Percentiles rank a stretch among this genome's conserved stretches.
Evolutionary conservation across 164 flowering plant species (phyloP).

Genomic region (Annona cherimola): DNA sequence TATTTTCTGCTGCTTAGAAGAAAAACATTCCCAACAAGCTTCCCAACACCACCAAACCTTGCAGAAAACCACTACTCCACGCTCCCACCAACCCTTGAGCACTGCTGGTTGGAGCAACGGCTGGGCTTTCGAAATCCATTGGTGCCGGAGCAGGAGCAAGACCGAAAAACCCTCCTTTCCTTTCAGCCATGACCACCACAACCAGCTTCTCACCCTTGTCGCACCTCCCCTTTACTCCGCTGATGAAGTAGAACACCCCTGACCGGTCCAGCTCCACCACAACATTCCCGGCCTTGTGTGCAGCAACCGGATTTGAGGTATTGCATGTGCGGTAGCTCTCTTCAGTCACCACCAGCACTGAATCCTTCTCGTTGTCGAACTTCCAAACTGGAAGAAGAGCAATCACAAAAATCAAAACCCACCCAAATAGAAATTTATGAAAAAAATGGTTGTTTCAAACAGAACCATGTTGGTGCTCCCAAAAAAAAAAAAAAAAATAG

Average conservation of each 20-base stretch:
- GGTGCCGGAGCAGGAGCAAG: slow-evolving; percentile 53
- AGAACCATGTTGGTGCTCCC: neutral
- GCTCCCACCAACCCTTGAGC: slow-evolving; percentile 6
- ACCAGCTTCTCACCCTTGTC: slow-evolving; percentile 50
- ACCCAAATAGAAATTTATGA: slow-evolving; percentile 8
- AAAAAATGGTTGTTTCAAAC: neutral
- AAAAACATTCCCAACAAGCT: slow-evolving; percentile 14
- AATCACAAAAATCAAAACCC: slow-evolving; percentile 6
- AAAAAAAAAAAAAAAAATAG: neutral
- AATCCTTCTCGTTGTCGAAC: slow-evolving; percentile 32
- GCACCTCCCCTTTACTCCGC: slow-evolving; percentile 44
- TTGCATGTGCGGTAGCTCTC: slow-evolving; percentile 29
- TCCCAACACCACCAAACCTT: slow-evolving; percentile 15
- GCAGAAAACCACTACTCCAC: slow-evolving; percentile 5
- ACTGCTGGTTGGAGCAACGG: slow-evolving; percentile 30
- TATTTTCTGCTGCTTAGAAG: neutral
- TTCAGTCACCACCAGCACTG: slow-evolving; percentile 44
- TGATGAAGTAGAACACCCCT: slow-evolving; percentile 52
- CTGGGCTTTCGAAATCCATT: slow-evolving; percentile 33
- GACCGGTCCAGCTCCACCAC: slow-evolving; percentile 34
- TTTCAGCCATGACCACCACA: slow-evolving; percentile 42
- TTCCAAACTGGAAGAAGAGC: slow-evolving; percentile 35
- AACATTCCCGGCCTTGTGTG: slow-evolving; percentile 42
- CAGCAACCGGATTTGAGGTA: slow-evolving; percentile 32
- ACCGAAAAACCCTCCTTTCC: slow-evolving; percentile 9